Base-by-base conservation (phyloP, 192 early-diverging fungal species). In the Coemansia sp. region DNA sequence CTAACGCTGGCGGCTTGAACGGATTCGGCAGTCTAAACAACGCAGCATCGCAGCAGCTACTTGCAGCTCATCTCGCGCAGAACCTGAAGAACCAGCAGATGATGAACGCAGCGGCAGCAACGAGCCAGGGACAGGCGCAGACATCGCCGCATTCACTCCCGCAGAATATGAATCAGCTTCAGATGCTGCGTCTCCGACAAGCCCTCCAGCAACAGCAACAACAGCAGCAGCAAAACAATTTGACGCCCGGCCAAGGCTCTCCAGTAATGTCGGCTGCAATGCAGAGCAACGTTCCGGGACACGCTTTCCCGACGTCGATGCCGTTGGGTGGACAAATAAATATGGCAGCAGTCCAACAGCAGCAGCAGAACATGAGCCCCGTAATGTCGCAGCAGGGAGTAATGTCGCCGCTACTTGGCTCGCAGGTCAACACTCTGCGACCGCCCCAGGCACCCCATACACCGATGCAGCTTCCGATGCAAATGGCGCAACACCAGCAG, bases 171-270 rank as follows among this genome's bases (percentile, higher is more conserved):
- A 76, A 64, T 57, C 68, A 70, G 36, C 22, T 70, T 9, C 74
- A 76, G 55, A 36, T 76, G 9, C 59, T 76, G 68, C 67, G 74
- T 7, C 61, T 76, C 38, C 59, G 74, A 4, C 74, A 76, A 47
- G 67, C 64, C 2, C 34, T 66, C 11, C 74, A 76, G 45, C 68
- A 70, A 27, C 61, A 62, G 48, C 59, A 67, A 53, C 70, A 70
- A 33, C 64, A 74, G 58, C 61, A 74, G 31, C 55, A 55, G 19
- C 44, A 47, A 41, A 13, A 4, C 14, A 41, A 17, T 13, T 4
- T 13, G 38, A 41, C 38, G 8, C 50, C 50, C 31, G 50, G 50
- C 2, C 50, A 53, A 17, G n/a, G 50, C 15, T 53, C 50, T 5
- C 50, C 50, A n/a, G 50, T 33, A 31, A 53, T 53, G 50, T 28